These are phyloP conservation scores for Helotiales sp. DNA, from an alignment of 2,329 filamentous ascomycete genomes.

Conservation along the genomic window DNA sequence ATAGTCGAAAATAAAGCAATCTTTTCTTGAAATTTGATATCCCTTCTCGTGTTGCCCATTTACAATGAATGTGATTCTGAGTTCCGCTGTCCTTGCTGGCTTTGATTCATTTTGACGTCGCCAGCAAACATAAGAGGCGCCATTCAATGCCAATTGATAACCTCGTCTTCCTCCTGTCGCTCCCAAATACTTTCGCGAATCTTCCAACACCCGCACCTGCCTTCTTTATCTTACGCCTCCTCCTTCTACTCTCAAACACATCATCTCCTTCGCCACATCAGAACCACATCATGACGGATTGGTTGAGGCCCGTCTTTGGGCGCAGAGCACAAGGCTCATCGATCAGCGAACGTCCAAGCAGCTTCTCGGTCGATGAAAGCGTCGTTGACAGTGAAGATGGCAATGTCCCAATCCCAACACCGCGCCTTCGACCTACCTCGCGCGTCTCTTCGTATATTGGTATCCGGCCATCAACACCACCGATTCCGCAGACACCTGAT, in stretches of 20 bases:
- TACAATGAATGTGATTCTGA: neutral
- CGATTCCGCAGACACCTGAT: conserved; percentile 23
- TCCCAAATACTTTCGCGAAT: neutral
- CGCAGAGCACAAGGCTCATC: conserved; percentile 31
- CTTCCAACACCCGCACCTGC: neutral
- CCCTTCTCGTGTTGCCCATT: neutral
- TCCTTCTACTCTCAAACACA: neutral
- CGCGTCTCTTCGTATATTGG: conserved; percentile 39
- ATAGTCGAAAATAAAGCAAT: neutral
- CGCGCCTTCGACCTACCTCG: conserved; percentile 30
- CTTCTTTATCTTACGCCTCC: neutral
- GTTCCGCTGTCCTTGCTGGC: neutral
- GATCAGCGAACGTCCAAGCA: conserved; percentile 19
- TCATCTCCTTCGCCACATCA: neutral
- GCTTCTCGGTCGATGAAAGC: conserved; percentile 25
- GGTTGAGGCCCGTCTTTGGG: conserved; percentile 39
- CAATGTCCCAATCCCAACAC: neutral
- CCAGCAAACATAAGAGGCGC: neutral
- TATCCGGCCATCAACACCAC: conserved; percentile 27
- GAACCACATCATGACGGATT: conserved; percentile 35
- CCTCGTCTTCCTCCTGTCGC: neutral
- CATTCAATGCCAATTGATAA: neutral
- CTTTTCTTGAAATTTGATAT: neutral
- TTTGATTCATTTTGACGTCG: neutral
- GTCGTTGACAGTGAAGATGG: conserved; percentile 28